A percentile compares a stretch with the other conserved stretches of the same genome.
These are phyloP conservation scores for Cladosporium sp. DNA, from an alignment of 2,329 filamentous ascomycete species.

Conservation along the genomic window DNA sequence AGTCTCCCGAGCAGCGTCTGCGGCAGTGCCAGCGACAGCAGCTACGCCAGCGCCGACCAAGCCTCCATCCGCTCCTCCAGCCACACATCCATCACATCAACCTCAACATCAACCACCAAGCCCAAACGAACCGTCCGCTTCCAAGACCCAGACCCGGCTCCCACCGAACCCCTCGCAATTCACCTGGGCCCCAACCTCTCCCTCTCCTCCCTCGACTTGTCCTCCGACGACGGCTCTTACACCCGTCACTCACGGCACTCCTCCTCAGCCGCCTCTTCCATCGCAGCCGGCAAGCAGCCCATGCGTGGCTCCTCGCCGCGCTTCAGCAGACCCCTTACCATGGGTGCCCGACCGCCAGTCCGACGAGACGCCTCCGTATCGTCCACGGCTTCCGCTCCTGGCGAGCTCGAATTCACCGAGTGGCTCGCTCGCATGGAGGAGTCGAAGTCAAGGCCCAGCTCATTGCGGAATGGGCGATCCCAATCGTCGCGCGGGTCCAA, in stretches of 20 bases:
- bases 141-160: slow-evolving; percentile 10
- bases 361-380: neutral
- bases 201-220: slow-evolving; percentile 10
- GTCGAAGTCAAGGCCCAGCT: neutral
- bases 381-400: slow-evolving; percentile 12
- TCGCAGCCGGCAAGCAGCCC: slow-evolving; percentile 12
- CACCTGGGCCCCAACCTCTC: slow-evolving; percentile 5
- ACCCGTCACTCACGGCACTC: slow-evolving; percentile 9
- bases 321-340: slow-evolving; percentile 8
- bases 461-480: neutral
- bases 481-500: neutral
- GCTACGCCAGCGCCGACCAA: slow-evolving; percentile 11
- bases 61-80: slow-evolving; percentile 15
- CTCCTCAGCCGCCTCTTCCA: slow-evolving; percentile 7
- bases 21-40: slow-evolving; percentile 21
- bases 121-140: slow-evolving; percentile 19
- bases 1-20: slow-evolving; percentile 19
- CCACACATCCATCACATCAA: slow-evolving; percentile 12
- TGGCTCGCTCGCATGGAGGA: slow-evolving; percentile 19
- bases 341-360: neutral
- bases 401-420: slow-evolving; percentile 16
- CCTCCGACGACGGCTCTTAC: slow-evolving; percentile 8
- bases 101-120: slow-evolving; percentile 12
- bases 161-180: neutral
- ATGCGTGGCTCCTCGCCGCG: neutral